These are phyloP conservation scores for Saturnispora ahearnii DNA, from an alignment of 805 yeast species.

Conservation along the genomic window DNA sequence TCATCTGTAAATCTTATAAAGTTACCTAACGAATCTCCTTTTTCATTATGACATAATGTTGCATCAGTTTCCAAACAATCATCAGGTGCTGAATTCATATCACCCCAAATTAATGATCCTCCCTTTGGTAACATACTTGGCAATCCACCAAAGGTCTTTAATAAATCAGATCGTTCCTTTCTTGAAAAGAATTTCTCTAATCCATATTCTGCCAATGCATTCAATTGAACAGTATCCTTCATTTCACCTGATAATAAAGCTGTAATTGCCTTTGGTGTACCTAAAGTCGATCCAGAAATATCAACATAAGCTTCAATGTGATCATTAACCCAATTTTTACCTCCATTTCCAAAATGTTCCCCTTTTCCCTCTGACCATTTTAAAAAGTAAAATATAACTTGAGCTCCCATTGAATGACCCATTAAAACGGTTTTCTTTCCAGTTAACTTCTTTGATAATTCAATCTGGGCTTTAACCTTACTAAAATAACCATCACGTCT, in stretches of 20 bases:
- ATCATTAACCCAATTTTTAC: constrained; percentile 77
- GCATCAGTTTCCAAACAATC: constrained; percentile 31
- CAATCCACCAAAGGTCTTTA: constrained; percentile 85
- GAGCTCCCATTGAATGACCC: constrained; percentile 97
- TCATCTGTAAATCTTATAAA: constrained; percentile 57
- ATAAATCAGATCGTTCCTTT: constrained; percentile 77
- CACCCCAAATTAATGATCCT: constrained; percentile 87
- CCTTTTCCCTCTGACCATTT: constrained; percentile 97
- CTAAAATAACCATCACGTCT: constrained; percentile 79
- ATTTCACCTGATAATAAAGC: constrained; percentile 95
- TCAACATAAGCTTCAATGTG: constrained; percentile 76
- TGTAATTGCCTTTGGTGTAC: constrained; percentile 90
- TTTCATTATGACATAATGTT: constrained; percentile 12
- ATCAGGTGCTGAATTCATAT: constrained; percentile 56
- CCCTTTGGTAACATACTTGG: constrained; percentile 97
- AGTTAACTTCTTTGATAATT: constrained; percentile 40
- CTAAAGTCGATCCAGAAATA: constrained; percentile 81
- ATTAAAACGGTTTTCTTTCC: constrained; percentile 66
- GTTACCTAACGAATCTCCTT: constrained; percentile 47
- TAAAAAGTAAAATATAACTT: constrained; percentile 76
- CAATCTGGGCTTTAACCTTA: constrained; percentile 65
- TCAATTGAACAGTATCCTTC: constrained; percentile 94
- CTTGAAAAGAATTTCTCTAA: constrained; percentile 89
- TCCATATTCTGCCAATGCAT: constrained; percentile 88
- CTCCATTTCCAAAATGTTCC: constrained; percentile 80